Evolutionary conservation across 2,329 filamentous ascomycete species (phyloP).

Genomic region (Ascochyta lentis): DNA sequence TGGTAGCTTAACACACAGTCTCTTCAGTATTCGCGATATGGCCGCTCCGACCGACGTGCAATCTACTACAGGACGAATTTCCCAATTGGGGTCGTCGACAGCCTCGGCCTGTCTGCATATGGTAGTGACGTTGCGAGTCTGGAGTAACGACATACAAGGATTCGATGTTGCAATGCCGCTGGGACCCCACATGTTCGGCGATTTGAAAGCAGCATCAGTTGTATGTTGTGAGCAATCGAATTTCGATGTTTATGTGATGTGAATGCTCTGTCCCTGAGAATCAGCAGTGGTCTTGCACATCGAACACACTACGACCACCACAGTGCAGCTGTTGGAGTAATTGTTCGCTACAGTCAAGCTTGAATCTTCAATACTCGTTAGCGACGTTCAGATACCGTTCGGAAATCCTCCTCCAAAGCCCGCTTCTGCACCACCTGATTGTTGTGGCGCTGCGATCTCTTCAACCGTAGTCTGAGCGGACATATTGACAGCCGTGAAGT

Average conservation of each 20-base stretch:
- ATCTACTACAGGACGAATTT: slow-evolving; percentile 10
- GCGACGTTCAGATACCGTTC: neutral
- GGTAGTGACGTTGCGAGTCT: slow-evolving; percentile 5
- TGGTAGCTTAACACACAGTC: neutral
- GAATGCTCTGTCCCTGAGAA: too few relatives aligned
- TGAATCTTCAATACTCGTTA: neutral
- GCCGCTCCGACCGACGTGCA: neutral
- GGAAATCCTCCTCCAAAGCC: neutral
- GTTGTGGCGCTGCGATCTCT: neutral
- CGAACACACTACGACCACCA: too few relatives aligned
- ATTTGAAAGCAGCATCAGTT: neutral
- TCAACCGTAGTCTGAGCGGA: neutral
- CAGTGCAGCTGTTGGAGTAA: too few relatives aligned
- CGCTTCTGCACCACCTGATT: neutral
- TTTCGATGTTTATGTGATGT: too few relatives aligned
- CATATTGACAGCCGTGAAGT: slow-evolving; percentile 10
- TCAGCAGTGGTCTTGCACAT: too few relatives aligned
- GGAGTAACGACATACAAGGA: slow-evolving; percentile 22
- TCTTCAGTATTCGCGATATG: slow-evolving; percentile 1
- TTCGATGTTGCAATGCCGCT: slow-evolving; percentile 20
- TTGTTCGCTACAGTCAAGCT: neutral
- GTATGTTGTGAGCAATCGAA: neutral
- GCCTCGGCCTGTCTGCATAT: slow-evolving; percentile 1
- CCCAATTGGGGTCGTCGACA: neutral
- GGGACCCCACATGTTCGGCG: neutral